These are phyloP conservation scores for Oemleria cerasiformis DNA, from an alignment of 306 rosid genomes.

Conservation along the genomic window DNA sequence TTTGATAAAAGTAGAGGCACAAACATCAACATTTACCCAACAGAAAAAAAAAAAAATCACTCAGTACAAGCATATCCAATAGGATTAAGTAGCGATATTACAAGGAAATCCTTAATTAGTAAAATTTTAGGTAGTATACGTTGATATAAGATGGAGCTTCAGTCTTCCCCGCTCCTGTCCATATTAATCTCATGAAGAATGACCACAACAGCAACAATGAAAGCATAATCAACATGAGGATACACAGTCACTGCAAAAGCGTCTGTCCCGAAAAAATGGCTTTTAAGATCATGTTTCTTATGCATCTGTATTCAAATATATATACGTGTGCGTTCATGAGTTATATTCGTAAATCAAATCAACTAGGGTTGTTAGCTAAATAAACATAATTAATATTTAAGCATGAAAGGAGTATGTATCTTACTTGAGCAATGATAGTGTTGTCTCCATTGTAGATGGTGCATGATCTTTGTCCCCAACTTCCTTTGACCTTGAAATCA, in stretches of 20 bases:
- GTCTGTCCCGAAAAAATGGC: constrained; percentile 36
- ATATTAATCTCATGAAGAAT: constrained; percentile 43
- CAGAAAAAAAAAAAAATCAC: too few species aligned
- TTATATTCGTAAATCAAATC: background rate
- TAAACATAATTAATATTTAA: too few species aligned
- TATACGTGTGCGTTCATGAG: too few species aligned
- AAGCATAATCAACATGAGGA: constrained; percentile 38
- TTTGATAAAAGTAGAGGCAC: too few species aligned
- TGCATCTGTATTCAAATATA: constrained; percentile 44
- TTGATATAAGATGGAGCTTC: background rate
- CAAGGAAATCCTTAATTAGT: too few species aligned
- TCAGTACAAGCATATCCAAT: too few species aligned
- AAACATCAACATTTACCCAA: too few species aligned
- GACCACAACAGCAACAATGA: constrained; percentile 36
- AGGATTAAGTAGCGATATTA: too few species aligned
- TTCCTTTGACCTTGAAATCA: constrained; percentile 45
- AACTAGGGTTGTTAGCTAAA: too few species aligned
- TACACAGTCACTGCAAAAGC: constrained; percentile 41
- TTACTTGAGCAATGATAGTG: constrained; percentile 36
- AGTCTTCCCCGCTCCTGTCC: constrained; percentile 9
- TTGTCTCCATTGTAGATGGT: constrained; percentile 22
- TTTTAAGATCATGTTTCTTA: constrained; percentile 33
- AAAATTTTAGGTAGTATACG: too few species aligned
- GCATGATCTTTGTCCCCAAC: constrained; percentile 42
- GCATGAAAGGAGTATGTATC: background rate